Base-by-base conservation (phyloP, 2,329 filamentous ascomycete species). In the Cytospora mali region DNA sequence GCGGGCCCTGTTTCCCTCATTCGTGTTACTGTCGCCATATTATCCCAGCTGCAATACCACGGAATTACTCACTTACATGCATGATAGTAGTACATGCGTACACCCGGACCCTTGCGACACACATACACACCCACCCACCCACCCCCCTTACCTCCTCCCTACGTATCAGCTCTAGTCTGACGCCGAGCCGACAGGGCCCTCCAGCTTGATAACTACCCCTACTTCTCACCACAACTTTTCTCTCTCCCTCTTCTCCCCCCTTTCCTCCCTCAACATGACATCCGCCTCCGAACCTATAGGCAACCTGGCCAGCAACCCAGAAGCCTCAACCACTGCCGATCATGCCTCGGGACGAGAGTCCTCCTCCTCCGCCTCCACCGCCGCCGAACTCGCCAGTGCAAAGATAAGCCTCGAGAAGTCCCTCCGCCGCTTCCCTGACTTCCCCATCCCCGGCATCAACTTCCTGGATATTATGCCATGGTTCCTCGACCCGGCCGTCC, bases 401-500 rank as follows among this genome's bases (percentile, higher is more conserved):
- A 85, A 88, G 84, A 79, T 87, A 84, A 89, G 78, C 84, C 93
- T 82, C 83, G 79, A 88, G 74, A 78, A 80, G 69, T 86, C 89
- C 64, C 86, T 98, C 70, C 91, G 91, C 77, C 88, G 93, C 76
- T 96, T 92, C 80, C 87, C 88, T 72, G 92, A 98, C 82, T 98
- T 97, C 80, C 94, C 94, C 64, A 88, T 90, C 68, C 88, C 90
- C 52, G 94, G 95, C 76, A 94, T 99, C 74, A 84, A 96, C 72
- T 99, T 99, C 79, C 92, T 97, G 81, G 95, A 99, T 75, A 98
- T 99, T 79, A 89, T 99, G 77, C 95, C 95, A 66, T 89, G 98
- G 74, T 98, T 99, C 82, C 88, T 91, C 75, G 84, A 92, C 73
- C 87, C 88, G 61, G 74, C 76, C 57, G 82, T 91, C 66, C 94